Evolutionary conservation across 495 filamentous ascomycete species (phyloP).

Genomic region (Pseudevernia furfuracea): DNA sequence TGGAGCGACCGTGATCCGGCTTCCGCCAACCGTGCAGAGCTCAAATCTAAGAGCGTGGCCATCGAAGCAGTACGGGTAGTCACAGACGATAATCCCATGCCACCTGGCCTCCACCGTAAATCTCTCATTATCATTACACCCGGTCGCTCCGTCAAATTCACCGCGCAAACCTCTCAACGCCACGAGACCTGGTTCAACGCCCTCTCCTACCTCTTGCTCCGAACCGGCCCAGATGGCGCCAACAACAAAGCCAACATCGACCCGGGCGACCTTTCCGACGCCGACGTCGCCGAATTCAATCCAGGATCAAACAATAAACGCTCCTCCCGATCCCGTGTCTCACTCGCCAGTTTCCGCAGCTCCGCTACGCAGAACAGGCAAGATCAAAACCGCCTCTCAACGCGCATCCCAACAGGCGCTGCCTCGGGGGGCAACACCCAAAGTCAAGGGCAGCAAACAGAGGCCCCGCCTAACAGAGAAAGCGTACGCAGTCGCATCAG

Average conservation of each 20-base stretch:
- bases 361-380: constrained; percentile 50
- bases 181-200: constrained; percentile 99
- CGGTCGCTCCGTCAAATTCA: constrained; percentile 81
- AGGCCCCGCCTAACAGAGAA: constrained; percentile 4
- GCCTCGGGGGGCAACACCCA: constrained; percentile 4
- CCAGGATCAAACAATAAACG: constrained; percentile 50
- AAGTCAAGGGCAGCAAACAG: constrained; percentile 9
- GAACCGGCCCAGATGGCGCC: constrained; percentile 40
- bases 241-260: constrained; percentile 25
- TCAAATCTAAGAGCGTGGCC: constrained; percentile 87
- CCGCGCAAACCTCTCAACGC: constrained; percentile 82
- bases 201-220: constrained; percentile 81
- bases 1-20: constrained; percentile 91
- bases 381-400: constrained; percentile 8
- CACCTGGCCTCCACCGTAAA: constrained; percentile 88
- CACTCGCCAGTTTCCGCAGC: constrained; percentile 77
- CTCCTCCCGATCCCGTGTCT: constrained; percentile 51
- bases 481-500: constrained; percentile 18
- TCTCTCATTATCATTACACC: constrained; percentile 86
- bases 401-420: constrained; percentile 10
- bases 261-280: constrained; percentile 52
- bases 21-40: constrained; percentile 62
- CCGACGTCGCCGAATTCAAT: constrained; percentile 89
- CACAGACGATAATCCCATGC: constrained; percentile 92
- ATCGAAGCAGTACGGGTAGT: constrained; percentile 91